These are phyloP conservation scores for Plasmodium coatneyi DNA, from an alignment of 169 alveolate genomes.

Conservation along the genomic window DNA sequence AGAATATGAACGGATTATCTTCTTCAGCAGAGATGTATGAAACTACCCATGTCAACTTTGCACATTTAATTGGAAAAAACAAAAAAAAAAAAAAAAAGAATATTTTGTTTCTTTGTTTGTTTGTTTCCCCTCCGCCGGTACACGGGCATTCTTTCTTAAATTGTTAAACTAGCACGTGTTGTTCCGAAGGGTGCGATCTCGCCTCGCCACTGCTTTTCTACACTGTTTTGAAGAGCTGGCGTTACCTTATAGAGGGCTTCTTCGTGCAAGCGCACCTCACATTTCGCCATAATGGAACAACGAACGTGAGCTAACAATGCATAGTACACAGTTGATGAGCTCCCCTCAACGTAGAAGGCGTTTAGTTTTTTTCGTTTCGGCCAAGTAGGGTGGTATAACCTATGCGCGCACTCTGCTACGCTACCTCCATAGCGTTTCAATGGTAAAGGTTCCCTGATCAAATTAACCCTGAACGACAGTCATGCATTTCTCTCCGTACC, in stretches of 20 bases:
- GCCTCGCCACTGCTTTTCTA: background rate
- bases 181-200: background rate
- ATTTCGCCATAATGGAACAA: background rate
- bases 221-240: background rate
- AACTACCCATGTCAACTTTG: background rate
- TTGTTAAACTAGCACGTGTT: background rate
- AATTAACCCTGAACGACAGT: background rate
- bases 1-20: background rate
- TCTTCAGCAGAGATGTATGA: background rate
- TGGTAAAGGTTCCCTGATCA: background rate
- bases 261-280: background rate
- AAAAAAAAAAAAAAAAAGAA: background rate
- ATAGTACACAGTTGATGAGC: background rate
- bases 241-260: background rate
- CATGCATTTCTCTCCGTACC: background rate
- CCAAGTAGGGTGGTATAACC: background rate
- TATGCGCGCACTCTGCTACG: background rate
- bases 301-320: background rate
- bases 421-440: background rate
- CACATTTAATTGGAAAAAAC: background rate
- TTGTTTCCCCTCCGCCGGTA: background rate
- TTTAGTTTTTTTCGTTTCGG: background rate
- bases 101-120: background rate
- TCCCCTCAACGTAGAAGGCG: background rate
- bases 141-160: background rate